phyloP scores from a whole-genome alignment of 345 rosid species.

The Citrus mangshanensis region DNA sequence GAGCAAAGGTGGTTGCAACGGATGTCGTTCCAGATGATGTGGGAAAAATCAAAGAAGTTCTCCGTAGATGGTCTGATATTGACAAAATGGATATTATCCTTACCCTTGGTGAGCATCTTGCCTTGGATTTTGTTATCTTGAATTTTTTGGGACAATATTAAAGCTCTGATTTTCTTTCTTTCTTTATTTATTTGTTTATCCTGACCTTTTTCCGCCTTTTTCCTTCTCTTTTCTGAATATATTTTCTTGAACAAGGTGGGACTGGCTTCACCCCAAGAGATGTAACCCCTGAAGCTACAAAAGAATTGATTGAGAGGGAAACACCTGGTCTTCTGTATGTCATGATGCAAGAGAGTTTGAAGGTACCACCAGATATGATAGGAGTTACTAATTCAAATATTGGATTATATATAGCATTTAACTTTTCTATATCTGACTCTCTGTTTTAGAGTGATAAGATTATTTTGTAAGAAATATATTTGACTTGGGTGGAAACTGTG shows the following conservation, averaged over 20 bases:
- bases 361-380: constrained; percentile 38
- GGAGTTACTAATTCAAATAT: neutral
- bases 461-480: neutral
- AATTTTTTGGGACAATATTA: neutral
- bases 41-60: constrained; percentile 57
- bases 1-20: constrained; percentile 71
- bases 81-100: constrained; percentile 81
- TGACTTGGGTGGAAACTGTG: neutral
- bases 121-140: neutral
- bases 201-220: neutral
- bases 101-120: constrained; percentile 63
- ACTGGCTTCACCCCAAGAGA: constrained; percentile 96
- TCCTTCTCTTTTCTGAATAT: neutral
- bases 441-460: neutral
- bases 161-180: neutral
- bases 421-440: neutral
- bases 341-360: constrained; percentile 96
- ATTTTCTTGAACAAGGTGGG: constrained; percentile 56
- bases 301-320: constrained; percentile 77
- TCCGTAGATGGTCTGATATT: constrained; percentile 73
- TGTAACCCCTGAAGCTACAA: constrained; percentile 96
- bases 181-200: neutral
- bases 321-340: constrained; percentile 86
- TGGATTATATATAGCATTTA: neutral
- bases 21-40: constrained; percentile 86